Evolutionary conservation across 1,284 basidiomycete species (phyloP), one percentile per base, ranked within the genome.

Genomic region (Malassezia sympodialis): DNA sequence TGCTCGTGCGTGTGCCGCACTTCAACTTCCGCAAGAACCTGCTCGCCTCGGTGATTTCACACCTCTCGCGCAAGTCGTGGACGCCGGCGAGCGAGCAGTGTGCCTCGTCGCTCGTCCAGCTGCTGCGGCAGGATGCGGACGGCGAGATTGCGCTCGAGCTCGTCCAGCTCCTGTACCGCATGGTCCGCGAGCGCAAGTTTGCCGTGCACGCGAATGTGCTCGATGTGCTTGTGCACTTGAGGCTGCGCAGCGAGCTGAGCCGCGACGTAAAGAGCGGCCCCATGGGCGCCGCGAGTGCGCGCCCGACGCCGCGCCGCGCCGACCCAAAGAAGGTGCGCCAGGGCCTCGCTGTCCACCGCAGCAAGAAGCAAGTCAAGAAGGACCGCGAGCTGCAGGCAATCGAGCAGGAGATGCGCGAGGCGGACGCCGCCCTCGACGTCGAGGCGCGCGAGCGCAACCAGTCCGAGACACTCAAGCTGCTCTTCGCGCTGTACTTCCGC

Each of bases 11-110:
- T 62, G 83, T 85, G 59, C 87, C 89, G 10, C 91, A 99, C 76
- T 99, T 99, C 82, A 99, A 99, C 79, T 99, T 94, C 76, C 83
- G 88, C 47, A 80, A 83, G 63, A 96, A 98, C 77, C 82, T 99
- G 63, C 88, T 96, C 82, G 84, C 83, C 56, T 84, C 85, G 48
- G 79, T 98, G 45, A 83, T 98, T 17, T 83, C 86, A 48, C 82
- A 84, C 15, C 77, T 99, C 51, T 93, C 90, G 65, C 83, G 83
- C 65, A 39, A 58, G 2, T 46, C 14, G 10, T 73, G 68, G 69
- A 56, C 51, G 37, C 37, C 87, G 83, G 80, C 83, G 44, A 90
- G 87, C 44, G 84, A 89, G 65, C 78, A 85, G 41, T 94, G 93
- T 73, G 81, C 88, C 23, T 79, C 83, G 61, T 83, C 89, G 3